Conservation (phyloP, 768 basidiomycete species). For the Amanita exitialis region DNA sequence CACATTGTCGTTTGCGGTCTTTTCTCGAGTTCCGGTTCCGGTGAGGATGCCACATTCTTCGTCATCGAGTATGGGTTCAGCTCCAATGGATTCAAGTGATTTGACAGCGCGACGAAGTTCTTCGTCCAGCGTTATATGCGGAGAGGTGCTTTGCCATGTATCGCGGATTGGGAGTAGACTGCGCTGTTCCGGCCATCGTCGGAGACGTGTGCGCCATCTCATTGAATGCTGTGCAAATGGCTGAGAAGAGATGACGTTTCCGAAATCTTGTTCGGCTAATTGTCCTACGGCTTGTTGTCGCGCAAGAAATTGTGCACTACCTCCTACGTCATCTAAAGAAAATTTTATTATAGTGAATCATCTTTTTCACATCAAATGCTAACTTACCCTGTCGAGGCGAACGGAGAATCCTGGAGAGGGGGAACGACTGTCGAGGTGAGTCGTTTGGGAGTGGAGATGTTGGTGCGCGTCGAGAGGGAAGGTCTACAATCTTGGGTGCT, state of each 20-base stretch:
- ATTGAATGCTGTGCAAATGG: neutral
- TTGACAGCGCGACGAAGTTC: constrained; percentile 42
- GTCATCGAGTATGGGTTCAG: constrained; percentile 25
- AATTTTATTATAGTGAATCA: neutral
- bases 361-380: neutral
- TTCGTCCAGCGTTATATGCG: constrained; percentile 45
- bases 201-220: neutral
- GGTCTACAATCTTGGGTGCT: constrained; percentile 12
- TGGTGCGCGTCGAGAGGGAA: constrained; percentile 54
- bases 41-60: constrained; percentile 39
- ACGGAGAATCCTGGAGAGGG: constrained; percentile 24
- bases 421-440: constrained; percentile 45
- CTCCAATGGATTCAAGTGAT: constrained; percentile 18
- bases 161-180: neutral
- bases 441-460: constrained; percentile 51
- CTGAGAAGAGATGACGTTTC: neutral
- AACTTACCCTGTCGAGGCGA: neutral
- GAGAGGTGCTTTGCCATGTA: neutral
- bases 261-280: neutral
- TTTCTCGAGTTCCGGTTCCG: constrained; percentile 46
- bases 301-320: neutral
- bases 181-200: neutral
- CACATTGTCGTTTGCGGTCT: constrained; percentile 12
- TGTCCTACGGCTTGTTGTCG: neutral
- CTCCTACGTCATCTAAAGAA: neutral